These are phyloP conservation scores for Dactylonectria estremocensis DNA, from an alignment of 2,329 filamentous ascomycete genomes.

Conservation along the genomic window DNA sequence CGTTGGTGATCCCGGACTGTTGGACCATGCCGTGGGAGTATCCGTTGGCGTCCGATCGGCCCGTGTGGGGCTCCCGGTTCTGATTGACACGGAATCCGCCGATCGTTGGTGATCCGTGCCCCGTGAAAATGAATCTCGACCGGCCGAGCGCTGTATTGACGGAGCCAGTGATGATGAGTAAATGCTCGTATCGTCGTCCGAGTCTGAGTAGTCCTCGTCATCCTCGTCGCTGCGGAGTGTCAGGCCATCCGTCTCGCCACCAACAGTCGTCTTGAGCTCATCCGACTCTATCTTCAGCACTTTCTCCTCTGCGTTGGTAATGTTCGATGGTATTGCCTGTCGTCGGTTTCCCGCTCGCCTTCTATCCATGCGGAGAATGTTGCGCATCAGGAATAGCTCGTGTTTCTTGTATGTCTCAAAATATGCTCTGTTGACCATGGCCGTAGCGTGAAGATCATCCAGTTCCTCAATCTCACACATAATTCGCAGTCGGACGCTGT, in stretches of 20 bases:
- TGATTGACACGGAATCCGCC: conserved; percentile 34
- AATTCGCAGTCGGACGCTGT: conserved; percentile 58
- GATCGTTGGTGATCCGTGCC: conserved; percentile 32
- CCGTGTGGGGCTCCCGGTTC: conserved; percentile 37
- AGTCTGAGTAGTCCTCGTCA: conserved; percentile 46
- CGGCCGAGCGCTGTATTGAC: conserved; percentile 35
- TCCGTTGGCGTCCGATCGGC: conserved; percentile 37
- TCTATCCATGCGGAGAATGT: conserved; percentile 51
- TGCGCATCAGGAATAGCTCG: conserved; percentile 57
- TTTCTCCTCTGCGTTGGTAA: conserved; percentile 53
- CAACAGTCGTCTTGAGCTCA: conserved; percentile 47
- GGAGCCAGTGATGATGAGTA: conserved; percentile 40
- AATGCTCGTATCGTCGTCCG: conserved; percentile 45
- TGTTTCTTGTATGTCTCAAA: conserved; percentile 63
- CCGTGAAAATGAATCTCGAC: conserved; percentile 32
- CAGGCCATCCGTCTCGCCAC: conserved; percentile 49
- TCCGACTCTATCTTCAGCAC: conserved; percentile 52
- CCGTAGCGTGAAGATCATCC: conserved; percentile 60
- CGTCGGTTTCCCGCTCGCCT: conserved; percentile 36
- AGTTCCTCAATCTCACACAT: conserved; percentile 57
- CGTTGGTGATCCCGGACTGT: conserved; percentile 34
- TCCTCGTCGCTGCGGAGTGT: conserved; percentile 51
- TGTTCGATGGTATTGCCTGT: conserved; percentile 41
- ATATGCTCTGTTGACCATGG: conserved; percentile 60
- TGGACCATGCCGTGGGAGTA: conserved; percentile 42